Evolutionary conservation across 345 rosid genomes (phyloP).

Genomic region (Crucihimalaya himalaica): DNA sequence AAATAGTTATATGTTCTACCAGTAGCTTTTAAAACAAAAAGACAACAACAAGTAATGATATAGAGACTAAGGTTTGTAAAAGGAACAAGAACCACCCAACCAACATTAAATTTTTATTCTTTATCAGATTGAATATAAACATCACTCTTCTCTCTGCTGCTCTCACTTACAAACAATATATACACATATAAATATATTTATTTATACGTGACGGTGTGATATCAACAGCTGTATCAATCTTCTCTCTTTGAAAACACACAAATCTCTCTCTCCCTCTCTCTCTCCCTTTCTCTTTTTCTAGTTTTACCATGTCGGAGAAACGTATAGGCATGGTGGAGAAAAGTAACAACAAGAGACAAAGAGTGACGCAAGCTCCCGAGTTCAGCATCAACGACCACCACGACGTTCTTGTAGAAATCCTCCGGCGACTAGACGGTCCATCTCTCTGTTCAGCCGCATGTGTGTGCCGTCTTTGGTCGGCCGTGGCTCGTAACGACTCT

Average conservation of each 20-base stretch:
- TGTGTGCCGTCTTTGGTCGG: constrained; percentile 90
- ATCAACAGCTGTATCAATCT: constrained; percentile 36
- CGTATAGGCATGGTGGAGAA: constrained; percentile 22
- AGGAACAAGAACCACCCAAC: constrained; percentile 38
- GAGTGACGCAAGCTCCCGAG: constrained; percentile 19
- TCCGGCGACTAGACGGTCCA: constrained; percentile 76
- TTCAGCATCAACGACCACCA: constrained; percentile 78
- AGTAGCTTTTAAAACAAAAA: constrained; percentile 34
- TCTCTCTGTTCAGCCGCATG: constrained; percentile 82
- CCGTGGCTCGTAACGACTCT: constrained; percentile 67
- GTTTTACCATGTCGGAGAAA: constrained; percentile 35
- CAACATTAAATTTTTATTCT: constrained; percentile 32
- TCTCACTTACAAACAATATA: constrained; percentile 28
- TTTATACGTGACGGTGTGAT: constrained; percentile 30
- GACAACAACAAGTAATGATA: constrained; percentile 36
- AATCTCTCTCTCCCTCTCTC: not conserved
- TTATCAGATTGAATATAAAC: constrained; percentile 25
- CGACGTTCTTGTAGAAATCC: constrained; percentile 77
- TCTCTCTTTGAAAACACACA: constrained; percentile 25
- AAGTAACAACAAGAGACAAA: constrained; percentile 39
- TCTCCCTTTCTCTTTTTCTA: constrained; percentile 7
- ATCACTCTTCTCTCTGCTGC: constrained; percentile 17
- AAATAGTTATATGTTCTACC: constrained; percentile 36
- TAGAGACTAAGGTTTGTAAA: constrained; percentile 23
- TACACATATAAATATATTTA: constrained; percentile 6